Conservation (phyloP, 306 rosid genomes). For the Vachellia pachyceras region DNA sequence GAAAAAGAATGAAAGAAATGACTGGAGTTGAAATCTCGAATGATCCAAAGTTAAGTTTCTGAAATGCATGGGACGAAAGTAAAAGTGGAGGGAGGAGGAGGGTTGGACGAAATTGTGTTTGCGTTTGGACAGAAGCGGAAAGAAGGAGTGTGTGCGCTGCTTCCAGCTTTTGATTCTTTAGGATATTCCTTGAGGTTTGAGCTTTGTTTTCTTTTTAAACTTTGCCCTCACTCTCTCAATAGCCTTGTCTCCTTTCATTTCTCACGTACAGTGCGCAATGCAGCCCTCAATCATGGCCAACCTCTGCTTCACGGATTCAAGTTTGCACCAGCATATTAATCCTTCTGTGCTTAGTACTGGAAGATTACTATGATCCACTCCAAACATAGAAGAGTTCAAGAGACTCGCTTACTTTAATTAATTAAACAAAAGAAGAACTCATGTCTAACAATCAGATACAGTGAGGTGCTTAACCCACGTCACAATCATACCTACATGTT, state of each 20-base stretch:
- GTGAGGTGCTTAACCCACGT: slow-evolving; percentile 24
- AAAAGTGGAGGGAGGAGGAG: too few species aligned
- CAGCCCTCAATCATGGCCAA: neutral
- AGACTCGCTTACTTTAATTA: too few species aligned
- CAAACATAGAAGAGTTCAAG: too few species aligned
- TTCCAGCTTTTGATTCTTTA: neutral
- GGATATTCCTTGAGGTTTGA: neutral
- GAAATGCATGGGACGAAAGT: too few species aligned
- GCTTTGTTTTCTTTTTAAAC: neutral
- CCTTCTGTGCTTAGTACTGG: too few species aligned
- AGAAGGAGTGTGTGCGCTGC: neutral
- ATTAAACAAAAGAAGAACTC: too few species aligned
- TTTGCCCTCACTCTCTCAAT: too few species aligned
- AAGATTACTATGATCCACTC: too few species aligned
- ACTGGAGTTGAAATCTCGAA: too few species aligned
- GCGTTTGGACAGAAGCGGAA: neutral
- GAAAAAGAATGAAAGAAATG: too few species aligned
- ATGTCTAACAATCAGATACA: slow-evolving; percentile 4
- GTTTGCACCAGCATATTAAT: too few species aligned
- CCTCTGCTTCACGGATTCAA: neutral
- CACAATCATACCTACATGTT: slow-evolving; percentile 35
- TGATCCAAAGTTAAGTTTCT: too few species aligned
- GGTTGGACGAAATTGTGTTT: neutral
- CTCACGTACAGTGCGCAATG: neutral
- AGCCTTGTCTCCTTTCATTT: neutral